Evolutionary conservation across 1,284 basidiomycete species (phyloP), one percentile per base, ranked within the genome.

Genomic region (Trichosporon inkin): DNA sequence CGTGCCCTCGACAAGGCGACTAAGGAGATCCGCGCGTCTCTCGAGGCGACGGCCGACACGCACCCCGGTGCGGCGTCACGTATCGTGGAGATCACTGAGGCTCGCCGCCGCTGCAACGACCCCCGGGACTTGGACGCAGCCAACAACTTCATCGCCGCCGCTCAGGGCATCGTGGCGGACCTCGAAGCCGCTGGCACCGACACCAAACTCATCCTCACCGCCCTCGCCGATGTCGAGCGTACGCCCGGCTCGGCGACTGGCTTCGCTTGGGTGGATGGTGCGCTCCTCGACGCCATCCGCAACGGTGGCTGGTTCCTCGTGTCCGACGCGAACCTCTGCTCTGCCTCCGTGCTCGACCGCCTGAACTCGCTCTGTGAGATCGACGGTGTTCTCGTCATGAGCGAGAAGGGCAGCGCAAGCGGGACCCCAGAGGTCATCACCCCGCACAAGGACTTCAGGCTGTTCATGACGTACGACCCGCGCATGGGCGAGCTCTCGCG

Each of bases 181-280:
- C 47, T 62, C 32, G 39, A 58, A 17, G 38, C 58, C 14, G 61
- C 68, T 22, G 56, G 57, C 14, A 58, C 62, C 22, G 56, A 84
- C 2, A 67, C 81, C 32, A 41, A 20, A 1, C 28, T 22, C 2
- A 58, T 63, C 10, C 4, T 49, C 32, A 16, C 41, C 10, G 36
- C 64, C 3, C 59, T 65, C 11, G 22, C 49, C 17, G 57, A 57
- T 10, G 64, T 70, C 10, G 58, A 55, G n/a, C 68, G 70, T 16
- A 71, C 74, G 0, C 87, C 88, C 13, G 58, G 69, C 7, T 56
- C 59, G 17, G 60, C 68, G 4, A 58, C 67, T 17, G 84, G 85
- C 16, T 97, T 99, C 73, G 89, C 90, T 69, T 99, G 97, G 96
- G 83, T 92, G 10, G 95, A 99, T 72, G 96, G 96, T 1, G 91